These are phyloP conservation scores for Hypoxylon rubiginosum DNA, from an alignment of 2,329 filamentous ascomycete genomes.

Conservation along the genomic window DNA sequence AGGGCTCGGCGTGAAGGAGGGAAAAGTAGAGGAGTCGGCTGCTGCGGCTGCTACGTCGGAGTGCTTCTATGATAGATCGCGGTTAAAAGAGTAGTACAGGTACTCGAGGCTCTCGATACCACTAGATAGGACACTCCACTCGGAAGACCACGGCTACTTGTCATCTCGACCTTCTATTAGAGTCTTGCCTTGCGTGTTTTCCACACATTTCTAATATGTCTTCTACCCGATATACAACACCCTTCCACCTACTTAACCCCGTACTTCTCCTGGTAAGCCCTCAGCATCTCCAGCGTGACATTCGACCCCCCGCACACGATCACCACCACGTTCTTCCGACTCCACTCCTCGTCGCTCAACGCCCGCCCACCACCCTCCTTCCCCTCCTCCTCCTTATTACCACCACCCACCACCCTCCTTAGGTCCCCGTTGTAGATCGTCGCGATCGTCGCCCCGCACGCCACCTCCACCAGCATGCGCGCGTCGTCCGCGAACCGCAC, in stretches of 20 bases:
- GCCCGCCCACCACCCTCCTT: conserved; percentile 52
- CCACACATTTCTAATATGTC: not conserved
- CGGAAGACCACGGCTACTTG: no score
- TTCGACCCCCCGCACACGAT: conserved; percentile 86
- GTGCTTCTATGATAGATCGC: conserved; percentile 42
- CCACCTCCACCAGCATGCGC: conserved; percentile 82
- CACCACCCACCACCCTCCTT: conserved; percentile 70
- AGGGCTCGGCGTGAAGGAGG: conserved; percentile 40
- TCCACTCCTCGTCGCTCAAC: conserved; percentile 69
- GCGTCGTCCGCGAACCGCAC: conserved; percentile 86
- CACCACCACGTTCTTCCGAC: conserved; percentile 80
- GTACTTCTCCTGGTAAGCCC: conserved; percentile 67
- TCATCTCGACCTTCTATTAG: no score
- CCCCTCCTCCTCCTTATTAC: no score
- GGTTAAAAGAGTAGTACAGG: conserved; percentile 13
- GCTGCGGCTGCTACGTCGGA: not conserved
- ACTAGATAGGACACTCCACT: not conserved
- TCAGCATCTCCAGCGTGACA: conserved; percentile 72
- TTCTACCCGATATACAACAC: not conserved
- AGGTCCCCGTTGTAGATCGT: conserved; percentile 74
- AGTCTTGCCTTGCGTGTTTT: not conserved
- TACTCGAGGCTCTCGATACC: no score
- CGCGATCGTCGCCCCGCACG: conserved; percentile 86
- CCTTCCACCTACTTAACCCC: conserved; percentile 44
- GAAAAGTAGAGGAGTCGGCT: not conserved